Evolutionary conservation across 768 basidiomycete species (phyloP), one percentile per base, ranked within the genome.

Genomic region (Russula sp.): DNA sequence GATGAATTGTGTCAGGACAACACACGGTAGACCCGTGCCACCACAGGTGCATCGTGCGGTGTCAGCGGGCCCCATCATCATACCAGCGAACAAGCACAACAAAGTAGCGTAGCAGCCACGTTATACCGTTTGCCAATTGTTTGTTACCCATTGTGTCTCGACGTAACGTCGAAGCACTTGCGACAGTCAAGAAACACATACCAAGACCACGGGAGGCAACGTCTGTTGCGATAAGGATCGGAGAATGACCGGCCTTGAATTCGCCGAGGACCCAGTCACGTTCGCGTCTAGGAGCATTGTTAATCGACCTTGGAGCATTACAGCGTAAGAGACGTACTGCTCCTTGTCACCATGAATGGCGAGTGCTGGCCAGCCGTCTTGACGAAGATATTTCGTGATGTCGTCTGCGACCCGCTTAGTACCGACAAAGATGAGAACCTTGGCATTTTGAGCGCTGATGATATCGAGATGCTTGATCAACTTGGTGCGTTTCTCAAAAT

Each of bases 341-440:
- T 94, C 94, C 76, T 99, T 99, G 79, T 99, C 97, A 70, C 97
- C 97, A 71, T 99, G 97, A 70, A 99, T 99, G 57, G 97, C 96
- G 41, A 99, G 79, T 14, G 97, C 97, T n/a, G 97, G 97, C 97
- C 97, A 99, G 14, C 97, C 97, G 70, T 99, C 97, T 79, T 91
- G 89, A 61, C 97, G 88, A 60, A 99, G 80, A 70, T 93, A 95
- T 75, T 98, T 98, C 20, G 97, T 99, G 69, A 99, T 89, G 66
- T 99, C 97, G 73, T 99, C 97, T 54, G 97, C 97, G 61, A 96
- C 92, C 50, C 96, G 83, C 77, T 98, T 99, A 29, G 97, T 99
- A 20, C 87, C 94, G 64, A 98, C 94, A 73, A 99, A 99, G 71
- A 99, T 99, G 66, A 99, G 82, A 50, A 99, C 97, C 76, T 99